phyloP scores from a whole-genome alignment of 192 early-diverging fungal species.

The Podila horticola region DNA sequence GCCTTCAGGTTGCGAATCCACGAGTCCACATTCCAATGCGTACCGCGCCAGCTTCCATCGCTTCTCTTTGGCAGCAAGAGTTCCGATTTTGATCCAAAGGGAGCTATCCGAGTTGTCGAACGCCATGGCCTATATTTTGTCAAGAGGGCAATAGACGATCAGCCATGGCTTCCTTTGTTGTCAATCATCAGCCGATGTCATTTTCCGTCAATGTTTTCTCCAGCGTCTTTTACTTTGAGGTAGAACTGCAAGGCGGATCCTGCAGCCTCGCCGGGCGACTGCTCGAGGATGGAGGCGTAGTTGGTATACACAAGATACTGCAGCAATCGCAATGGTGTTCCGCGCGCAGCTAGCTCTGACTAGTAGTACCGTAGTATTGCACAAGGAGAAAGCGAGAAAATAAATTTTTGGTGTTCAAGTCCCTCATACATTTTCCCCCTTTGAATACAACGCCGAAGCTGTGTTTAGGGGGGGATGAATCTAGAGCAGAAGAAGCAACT shows the following conservation, averaged over 20 bases:
- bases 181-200: background rate
- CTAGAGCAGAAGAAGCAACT: background rate
- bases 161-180: background rate
- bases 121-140: conserved; percentile 13
- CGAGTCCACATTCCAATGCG: conserved; percentile 29
- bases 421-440: too few species aligned
- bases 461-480: background rate
- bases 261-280: conserved; percentile 22
- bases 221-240: conserved; percentile 44
- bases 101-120: conserved; percentile 45
- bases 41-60: conserved; percentile 38
- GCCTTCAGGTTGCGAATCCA: background rate
- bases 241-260: conserved; percentile 53
- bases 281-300: conserved; percentile 60
- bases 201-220: background rate
- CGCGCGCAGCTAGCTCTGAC: conserved; percentile 37
- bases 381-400: background rate
- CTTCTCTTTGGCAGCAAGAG: conserved; percentile 35
- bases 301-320: conserved; percentile 63
- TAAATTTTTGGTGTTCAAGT: background rate
- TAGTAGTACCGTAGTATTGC: background rate
- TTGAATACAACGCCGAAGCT: background rate
- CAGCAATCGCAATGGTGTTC: conserved; percentile 52
- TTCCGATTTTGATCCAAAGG: conserved; percentile 41
- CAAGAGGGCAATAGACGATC: background rate